Evolutionary conservation across 164 flowering plant genomes (phyloP).

Genomic region (Saururus chinensis): DNA sequence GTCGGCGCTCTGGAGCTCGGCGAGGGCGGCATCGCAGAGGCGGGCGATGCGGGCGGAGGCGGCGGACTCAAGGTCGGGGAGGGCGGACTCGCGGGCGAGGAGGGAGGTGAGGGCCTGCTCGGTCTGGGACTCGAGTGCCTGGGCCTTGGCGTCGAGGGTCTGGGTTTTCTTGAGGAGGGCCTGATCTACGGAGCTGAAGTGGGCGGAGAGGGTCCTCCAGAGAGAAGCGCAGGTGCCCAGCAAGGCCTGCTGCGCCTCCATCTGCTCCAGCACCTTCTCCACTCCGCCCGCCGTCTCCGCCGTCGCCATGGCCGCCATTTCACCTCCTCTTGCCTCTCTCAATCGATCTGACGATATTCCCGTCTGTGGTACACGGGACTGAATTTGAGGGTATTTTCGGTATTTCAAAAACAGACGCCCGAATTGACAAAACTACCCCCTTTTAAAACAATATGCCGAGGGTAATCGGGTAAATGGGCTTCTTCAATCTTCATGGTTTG

Average conservation of each 20-base stretch:
- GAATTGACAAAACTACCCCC: too few species aligned
- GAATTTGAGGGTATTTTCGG: too few species aligned
- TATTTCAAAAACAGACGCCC: too few species aligned
- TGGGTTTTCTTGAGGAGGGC: slow-evolving; percentile 24
- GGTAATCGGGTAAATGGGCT: too few species aligned
- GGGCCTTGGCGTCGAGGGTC: slow-evolving; percentile 31
- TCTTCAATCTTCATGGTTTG: too few species aligned
- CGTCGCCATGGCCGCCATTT: slow-evolving; percentile 1
- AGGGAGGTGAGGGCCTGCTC: slow-evolving; percentile 27
- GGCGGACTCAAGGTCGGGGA: slow-evolving; percentile 34
- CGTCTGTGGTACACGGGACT: too few species aligned
- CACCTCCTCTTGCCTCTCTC: too few species aligned
- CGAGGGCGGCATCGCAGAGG: slow-evolving; percentile 23
- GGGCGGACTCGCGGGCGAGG: slow-evolving; percentile 27
- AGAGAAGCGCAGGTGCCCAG: slow-evolving; percentile 30
- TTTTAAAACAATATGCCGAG: too few species aligned
- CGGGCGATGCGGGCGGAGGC: slow-evolving; percentile 23
- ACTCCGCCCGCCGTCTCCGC: slow-evolving; percentile 1
- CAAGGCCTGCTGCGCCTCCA: slow-evolving; percentile 29
- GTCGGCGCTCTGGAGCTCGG: slow-evolving; percentile 17
- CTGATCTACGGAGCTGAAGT: slow-evolving; percentile 28
- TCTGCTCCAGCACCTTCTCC: slow-evolving; percentile 6
- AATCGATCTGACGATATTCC: too few species aligned
- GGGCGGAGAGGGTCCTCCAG: slow-evolving; percentile 31
- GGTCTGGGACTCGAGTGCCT: slow-evolving; percentile 26